Evolutionary conservation across 352 stramenopile genomes (phyloP).

Genomic region (Phytophthora hybrid): DNA sequence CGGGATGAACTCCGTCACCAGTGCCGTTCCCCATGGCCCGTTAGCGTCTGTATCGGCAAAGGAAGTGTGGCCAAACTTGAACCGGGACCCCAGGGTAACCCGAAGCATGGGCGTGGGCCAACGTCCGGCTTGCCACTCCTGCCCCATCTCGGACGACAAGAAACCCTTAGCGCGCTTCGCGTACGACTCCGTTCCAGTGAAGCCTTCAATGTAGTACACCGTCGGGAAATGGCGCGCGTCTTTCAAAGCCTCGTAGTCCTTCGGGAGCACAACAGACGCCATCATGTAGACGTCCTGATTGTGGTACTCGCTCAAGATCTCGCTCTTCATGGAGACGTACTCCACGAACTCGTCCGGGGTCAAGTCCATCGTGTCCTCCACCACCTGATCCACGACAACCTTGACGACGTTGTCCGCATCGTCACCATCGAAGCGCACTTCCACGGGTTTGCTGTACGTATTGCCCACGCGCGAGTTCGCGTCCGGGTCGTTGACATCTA

Average conservation of each 20-base stretch:
- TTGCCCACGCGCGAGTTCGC: constrained; percentile 71
- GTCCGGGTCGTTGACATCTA: constrained; percentile 75
- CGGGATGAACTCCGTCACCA: constrained; percentile 78
- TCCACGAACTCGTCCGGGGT: constrained; percentile 66
- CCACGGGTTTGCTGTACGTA: constrained; percentile 63
- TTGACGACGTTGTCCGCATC: constrained; percentile 47
- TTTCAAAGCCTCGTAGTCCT: constrained; percentile 54
- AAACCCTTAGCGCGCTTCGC: constrained; percentile 68
- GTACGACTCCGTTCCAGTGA: constrained; percentile 74
- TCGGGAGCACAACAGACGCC: constrained; percentile 68
- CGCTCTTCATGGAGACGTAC: constrained; percentile 74
- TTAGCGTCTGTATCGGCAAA: constrained; percentile 74
- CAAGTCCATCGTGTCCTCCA: constrained; percentile 57
- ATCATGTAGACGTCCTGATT: constrained; percentile 74
- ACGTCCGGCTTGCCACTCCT: constrained; percentile 59
- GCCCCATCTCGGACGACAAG: constrained; percentile 69
- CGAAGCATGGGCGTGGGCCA: constrained; percentile 74
- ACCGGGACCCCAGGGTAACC: constrained; percentile 77
- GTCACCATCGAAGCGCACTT: constrained; percentile 43
- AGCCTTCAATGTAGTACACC: constrained; percentile 85
- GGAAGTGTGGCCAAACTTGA: constrained; percentile 82
- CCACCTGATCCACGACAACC: constrained; percentile 59
- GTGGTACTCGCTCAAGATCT: constrained; percentile 74
- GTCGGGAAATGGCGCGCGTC: constrained; percentile 49
- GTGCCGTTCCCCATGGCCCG: constrained; percentile 71